Conservation (phyloP, 1,284 basidiomycete genomes). For the Peniophora sp. region DNA sequence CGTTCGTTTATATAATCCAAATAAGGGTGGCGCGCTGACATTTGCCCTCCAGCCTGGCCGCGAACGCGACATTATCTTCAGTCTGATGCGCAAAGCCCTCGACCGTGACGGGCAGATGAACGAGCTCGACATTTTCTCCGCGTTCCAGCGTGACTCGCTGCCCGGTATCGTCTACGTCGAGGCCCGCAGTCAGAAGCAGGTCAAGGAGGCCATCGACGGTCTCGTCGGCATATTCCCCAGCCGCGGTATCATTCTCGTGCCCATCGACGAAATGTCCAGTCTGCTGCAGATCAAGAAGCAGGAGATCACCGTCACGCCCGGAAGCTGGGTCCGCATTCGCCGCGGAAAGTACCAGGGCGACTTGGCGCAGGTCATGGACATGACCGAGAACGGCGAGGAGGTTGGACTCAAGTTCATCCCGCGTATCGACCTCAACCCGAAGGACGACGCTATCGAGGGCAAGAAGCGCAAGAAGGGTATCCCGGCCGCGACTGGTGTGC, state of each 20-base stretch:
- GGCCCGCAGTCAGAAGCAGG: conserved; percentile 82
- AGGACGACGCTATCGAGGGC: conserved; percentile 67
- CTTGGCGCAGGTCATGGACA: conserved; percentile 91
- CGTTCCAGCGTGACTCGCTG: conserved; percentile 93
- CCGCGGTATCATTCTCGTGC: conserved; percentile 80
- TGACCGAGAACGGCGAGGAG: conserved; percentile 90
- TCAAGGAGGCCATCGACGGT: conserved; percentile 80
- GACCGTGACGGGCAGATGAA: conserved; percentile 71
- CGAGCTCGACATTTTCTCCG: conserved; percentile 83
- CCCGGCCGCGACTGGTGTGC: conserved; percentile 40
- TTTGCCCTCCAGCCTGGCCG: conserved; percentile 61
- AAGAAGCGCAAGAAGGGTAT: conserved; percentile 57
- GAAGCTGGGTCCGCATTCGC: conserved; percentile 93
- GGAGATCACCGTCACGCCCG: conserved; percentile 77
- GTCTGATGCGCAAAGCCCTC: conserved; percentile 88
- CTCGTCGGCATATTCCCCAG: conserved; percentile 88
- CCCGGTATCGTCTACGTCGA: conserved; percentile 96
- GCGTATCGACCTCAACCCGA: conserved; percentile 91
- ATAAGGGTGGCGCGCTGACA: conserved; percentile 3
- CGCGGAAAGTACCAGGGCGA: conserved; percentile 94
- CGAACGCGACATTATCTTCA: conserved; percentile 89
- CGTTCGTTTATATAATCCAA: conserved; percentile 13
- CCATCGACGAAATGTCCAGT: conserved; percentile 98
- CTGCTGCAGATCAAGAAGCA: conserved; percentile 95
- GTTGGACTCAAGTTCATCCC: conserved; percentile 93